Conservation (phyloP, 83 land plant genomes). For the Larix sibirica region DNA sequence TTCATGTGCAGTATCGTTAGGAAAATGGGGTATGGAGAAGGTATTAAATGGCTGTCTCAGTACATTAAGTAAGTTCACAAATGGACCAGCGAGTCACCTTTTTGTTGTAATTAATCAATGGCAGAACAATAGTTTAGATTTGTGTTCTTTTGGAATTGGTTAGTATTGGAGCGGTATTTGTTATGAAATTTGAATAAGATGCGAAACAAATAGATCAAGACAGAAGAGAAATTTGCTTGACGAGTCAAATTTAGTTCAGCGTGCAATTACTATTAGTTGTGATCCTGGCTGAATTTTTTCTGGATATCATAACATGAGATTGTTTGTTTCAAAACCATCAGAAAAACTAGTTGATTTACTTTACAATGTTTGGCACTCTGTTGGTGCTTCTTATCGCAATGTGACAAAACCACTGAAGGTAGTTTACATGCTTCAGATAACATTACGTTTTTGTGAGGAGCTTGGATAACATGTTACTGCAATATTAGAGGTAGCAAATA, state of each 20-base stretch:
- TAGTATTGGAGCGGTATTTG: slow-evolving; percentile 7
- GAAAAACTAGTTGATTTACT: not conserved
- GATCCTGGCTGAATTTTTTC: slow-evolving; percentile 3
- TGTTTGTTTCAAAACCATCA: slow-evolving; percentile 13
- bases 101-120: not conserved
- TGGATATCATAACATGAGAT: not conserved
- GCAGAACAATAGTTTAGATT: not conserved
- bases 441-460: no score
- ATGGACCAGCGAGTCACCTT: no score
- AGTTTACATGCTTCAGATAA: no score
- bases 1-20: slow-evolving; percentile 71
- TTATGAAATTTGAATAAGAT: slow-evolving; percentile 1
- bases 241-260: not conserved
- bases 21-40: slow-evolving; percentile 68
- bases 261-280: not conserved
- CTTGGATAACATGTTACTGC: no score
- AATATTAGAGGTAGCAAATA: no score
- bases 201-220: not conserved
- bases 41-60: slow-evolving; percentile 58
- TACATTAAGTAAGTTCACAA: slow-evolving; percentile 39
- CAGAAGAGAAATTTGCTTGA: not conserved
- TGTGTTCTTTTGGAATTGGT: not conserved
- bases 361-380: no score
- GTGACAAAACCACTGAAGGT: no score
- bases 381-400: no score